Conservation (phyloP, 768 basidiomycete species). For the Naganishia vishniacii region DNA sequence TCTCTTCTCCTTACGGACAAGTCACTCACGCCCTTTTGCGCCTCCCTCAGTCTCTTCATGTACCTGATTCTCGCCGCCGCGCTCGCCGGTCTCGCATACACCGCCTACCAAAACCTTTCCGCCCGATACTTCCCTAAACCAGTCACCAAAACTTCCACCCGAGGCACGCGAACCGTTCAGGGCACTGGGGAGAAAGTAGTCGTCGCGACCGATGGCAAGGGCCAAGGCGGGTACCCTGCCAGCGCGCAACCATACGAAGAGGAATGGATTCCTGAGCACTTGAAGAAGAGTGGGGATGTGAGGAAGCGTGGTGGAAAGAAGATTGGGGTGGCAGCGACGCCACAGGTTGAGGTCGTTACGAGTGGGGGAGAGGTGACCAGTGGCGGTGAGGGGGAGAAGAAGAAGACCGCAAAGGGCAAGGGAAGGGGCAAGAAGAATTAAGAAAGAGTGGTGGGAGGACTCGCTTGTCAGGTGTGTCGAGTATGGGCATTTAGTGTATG, state of each 20-base stretch:
- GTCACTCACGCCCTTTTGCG: neutral
- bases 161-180: neutral
- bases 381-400: slow-evolving; percentile 38
- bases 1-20: neutral
- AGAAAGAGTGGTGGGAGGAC: neutral
- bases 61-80: slow-evolving; percentile 44
- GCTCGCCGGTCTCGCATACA: slow-evolving; percentile 37
- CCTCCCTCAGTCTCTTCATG: slow-evolving; percentile 33
- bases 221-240: slow-evolving; percentile 32
- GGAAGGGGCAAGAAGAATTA: slow-evolving; percentile 25
- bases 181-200: slow-evolving; percentile 29
- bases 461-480: neutral
- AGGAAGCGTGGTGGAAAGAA: slow-evolving; percentile 27
- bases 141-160: slow-evolving; percentile 17
- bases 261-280: slow-evolving; percentile 50
- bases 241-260: slow-evolving; percentile 48
- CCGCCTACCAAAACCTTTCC: slow-evolving; percentile 43
- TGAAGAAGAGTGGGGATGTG: slow-evolving; percentile 31
- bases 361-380: slow-evolving; percentile 45
- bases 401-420: slow-evolving; percentile 38
- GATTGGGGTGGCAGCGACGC: slow-evolving; percentile 31
- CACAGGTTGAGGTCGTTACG: slow-evolving; percentile 34
- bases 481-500: neutral
- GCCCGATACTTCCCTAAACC: slow-evolving; percentile 26
- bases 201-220: slow-evolving; percentile 32